phyloP scores from a whole-genome alignment of 2,329 filamentous ascomycete genomes.

The Bimuria novae-zelandiae region DNA sequence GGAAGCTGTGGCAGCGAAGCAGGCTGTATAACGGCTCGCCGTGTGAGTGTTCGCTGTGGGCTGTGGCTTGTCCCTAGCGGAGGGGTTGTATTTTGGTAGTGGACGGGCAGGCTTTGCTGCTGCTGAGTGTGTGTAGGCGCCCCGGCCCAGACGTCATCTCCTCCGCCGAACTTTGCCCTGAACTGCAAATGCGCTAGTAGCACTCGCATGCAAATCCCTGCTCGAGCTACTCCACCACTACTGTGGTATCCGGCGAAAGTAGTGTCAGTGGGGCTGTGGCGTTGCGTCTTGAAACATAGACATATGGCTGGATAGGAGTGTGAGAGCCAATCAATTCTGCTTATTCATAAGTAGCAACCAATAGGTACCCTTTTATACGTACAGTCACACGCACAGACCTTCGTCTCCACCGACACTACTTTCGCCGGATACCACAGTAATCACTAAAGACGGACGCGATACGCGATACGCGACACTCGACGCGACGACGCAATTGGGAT shows the following conservation, averaged over 20 bases:
- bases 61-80: background rate
- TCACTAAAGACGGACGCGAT: background rate
- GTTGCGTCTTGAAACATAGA: too few species aligned
- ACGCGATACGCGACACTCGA: background rate
- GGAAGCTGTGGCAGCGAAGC: background rate
- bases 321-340: too few species aligned
- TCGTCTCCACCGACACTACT: too few species aligned
- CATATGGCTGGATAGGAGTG: too few species aligned
- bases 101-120: constrained; percentile 9
- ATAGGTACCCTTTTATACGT: too few species aligned
- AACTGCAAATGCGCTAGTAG: background rate
- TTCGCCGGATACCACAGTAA: background rate
- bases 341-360: too few species aligned
- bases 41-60: background rate
- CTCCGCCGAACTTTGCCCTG: background rate
- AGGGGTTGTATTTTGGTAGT: constrained; percentile 2
- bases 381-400: too few species aligned
- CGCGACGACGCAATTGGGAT: constrained; percentile 6
- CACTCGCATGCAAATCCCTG: constrained; percentile 1
- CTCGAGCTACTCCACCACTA: background rate
- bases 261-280: too few species aligned
- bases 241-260: too few species aligned
- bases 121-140: too few species aligned
- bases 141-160: constrained; percentile 4
- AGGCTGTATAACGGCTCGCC: background rate